Conservation (phyloP, 768 basidiomycete species). For the Steccherinum ochraceum region DNA sequence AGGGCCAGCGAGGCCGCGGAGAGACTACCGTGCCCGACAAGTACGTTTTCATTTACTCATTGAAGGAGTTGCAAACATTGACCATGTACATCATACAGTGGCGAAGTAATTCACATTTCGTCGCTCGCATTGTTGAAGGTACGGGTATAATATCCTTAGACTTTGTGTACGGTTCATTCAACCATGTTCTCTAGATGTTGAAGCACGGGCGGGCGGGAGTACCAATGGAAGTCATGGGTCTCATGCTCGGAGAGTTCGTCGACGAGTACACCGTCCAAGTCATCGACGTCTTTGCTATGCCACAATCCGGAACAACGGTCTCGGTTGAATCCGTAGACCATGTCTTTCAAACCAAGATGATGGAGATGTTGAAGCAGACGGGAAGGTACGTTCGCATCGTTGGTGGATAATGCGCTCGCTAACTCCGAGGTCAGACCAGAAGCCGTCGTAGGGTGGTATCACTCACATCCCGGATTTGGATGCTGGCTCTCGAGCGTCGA, state of each 20-base stretch:
- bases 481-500: conserved; percentile 99
- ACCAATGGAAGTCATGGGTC: conserved; percentile 99
- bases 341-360: conserved; percentile 97
- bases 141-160: no score
- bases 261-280: conserved; percentile 96
- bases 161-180: conserved; percentile 2
- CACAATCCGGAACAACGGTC: conserved; percentile 95
- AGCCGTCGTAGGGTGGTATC: conserved; percentile 99
- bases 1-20: conserved; percentile 12
- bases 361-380: conserved; percentile 99
- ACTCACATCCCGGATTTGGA: conserved; percentile 98
- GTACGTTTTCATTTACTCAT: conserved; percentile 32
- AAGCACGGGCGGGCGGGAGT: conserved; percentile 99
- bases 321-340: conserved; percentile 98
- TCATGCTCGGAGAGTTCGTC: conserved; percentile 96
- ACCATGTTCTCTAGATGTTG: conserved; percentile 65
- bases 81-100: conserved; percentile 39
- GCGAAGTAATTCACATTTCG: conserved; percentile 95
- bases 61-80: neutral
- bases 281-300: conserved; percentile 98
- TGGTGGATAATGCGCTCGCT: neutral
- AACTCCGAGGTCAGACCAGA: conserved; percentile 57
- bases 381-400: conserved; percentile 61
- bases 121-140: conserved; percentile 96
- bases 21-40: conserved; percentile 70